phyloP scores from a whole-genome alignment of 2,329 filamentous ascomycete genomes.

The Epichloe gansuensis region DNA sequence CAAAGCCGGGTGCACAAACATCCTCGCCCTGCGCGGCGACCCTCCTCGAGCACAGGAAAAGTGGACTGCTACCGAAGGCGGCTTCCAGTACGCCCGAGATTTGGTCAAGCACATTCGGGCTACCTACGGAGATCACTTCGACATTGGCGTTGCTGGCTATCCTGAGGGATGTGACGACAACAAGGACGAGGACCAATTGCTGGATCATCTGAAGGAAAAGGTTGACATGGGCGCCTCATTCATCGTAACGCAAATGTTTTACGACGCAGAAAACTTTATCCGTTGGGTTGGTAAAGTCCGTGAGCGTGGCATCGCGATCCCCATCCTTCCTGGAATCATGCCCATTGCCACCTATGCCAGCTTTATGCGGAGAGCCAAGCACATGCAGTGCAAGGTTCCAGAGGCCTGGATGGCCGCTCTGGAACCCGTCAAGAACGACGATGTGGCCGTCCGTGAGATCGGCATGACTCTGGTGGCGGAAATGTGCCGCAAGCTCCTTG shows the following conservation, averaged over 20 bases:
- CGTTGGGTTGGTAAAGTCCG: conserved; percentile 81
- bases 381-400: conserved; percentile 80
- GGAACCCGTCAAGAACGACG: conserved; percentile 93
- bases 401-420: conserved; percentile 67
- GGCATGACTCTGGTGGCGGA: conserved; percentile 79
- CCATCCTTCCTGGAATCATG: conserved; percentile 82
- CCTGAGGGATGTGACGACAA: conserved; percentile 94
- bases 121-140: conserved; percentile 64
- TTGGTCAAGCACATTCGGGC: conserved; percentile 73
- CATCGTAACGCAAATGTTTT: conserved; percentile 99
- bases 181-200: conserved; percentile 68
- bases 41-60: conserved; percentile 87
- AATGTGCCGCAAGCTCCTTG: conserved; percentile 78
- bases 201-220: conserved; percentile 94
- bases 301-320: conserved; percentile 69
- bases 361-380: conserved; percentile 79
- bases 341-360: conserved; percentile 85
- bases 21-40: conserved; percentile 84
- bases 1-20: conserved; percentile 93
- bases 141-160: conserved; percentile 95
- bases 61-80: conserved; percentile 78
- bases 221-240: conserved; percentile 88
- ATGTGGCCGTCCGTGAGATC: conserved; percentile 79
- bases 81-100: conserved; percentile 87
- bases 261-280: conserved; percentile 91